Conservation (phyloP, 2,329 filamentous ascomycete species). For the Fusarium hostae region DNA sequence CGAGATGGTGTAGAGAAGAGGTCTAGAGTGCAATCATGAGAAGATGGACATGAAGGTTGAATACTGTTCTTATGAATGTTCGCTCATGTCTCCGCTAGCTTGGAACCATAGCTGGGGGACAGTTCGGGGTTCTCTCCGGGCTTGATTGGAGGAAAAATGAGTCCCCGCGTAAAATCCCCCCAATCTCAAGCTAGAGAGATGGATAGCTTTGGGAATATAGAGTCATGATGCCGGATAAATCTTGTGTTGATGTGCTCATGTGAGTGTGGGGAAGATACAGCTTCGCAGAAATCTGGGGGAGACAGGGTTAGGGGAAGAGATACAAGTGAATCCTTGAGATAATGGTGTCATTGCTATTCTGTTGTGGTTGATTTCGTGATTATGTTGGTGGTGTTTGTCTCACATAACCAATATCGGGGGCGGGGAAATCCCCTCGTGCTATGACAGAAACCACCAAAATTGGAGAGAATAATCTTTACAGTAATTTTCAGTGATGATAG, state of each 20-base stretch:
- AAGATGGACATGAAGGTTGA: slow-evolving; percentile 20
- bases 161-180: slow-evolving; percentile 32
- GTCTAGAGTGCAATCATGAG: slow-evolving; percentile 14
- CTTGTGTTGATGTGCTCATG: slow-evolving; percentile 32
- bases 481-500: neutral
- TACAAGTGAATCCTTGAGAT: neutral
- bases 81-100: slow-evolving; percentile 38
- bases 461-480: slow-evolving; percentile 9
- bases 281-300: slow-evolving; percentile 12
- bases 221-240: slow-evolving; percentile 35
- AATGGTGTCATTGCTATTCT: neutral
- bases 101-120: slow-evolving; percentile 15
- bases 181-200: slow-evolving; percentile 29
- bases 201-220: slow-evolving; percentile 18
- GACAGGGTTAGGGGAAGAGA: neutral
- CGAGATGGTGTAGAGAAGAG: neutral
- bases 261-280: slow-evolving; percentile 20
- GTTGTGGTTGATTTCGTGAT: neutral
- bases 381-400: neutral
- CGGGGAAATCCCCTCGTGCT: slow-evolving; percentile 14
- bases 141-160: slow-evolving; percentile 47
- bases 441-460: neutral
- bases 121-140: slow-evolving; percentile 42
- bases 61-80: slow-evolving; percentile 36
- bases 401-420: slow-evolving; percentile 5